Conservation (phyloP, 352 stramenopile genomes). For the Phytophthora brassicae region DNA sequence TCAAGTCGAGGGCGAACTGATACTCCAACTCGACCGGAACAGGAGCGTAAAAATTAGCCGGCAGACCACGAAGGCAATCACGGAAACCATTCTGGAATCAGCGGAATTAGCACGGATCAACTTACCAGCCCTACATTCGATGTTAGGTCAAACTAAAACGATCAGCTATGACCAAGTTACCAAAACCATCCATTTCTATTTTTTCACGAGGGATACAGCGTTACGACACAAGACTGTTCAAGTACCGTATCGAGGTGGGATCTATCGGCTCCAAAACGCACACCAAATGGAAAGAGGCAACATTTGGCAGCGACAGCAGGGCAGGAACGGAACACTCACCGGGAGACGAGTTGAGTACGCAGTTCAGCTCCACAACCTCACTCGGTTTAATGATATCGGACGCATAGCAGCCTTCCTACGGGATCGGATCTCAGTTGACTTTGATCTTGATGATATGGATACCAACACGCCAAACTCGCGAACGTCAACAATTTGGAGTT, state of each 20-base stretch:
- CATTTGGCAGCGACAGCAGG: background rate
- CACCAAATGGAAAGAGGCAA: background rate
- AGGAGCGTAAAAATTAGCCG: too few relatives aligned
- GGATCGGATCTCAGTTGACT: background rate
- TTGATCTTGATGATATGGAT: background rate
- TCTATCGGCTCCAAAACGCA: background rate
- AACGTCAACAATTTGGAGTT: too few relatives aligned
- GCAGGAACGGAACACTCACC: background rate
- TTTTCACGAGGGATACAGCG: background rate
- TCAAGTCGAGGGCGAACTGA: conserved; percentile 1
- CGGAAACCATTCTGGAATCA: too few relatives aligned
- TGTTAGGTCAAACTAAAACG: too few relatives aligned
- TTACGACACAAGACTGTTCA: background rate
- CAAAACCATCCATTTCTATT: too few relatives aligned
- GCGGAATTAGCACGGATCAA: too few relatives aligned
- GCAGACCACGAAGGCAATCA: too few relatives aligned
- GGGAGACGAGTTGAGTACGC: background rate
- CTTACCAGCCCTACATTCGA: too few relatives aligned
- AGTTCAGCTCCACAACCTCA: background rate
- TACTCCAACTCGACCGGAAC: background rate
- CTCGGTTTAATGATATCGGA: background rate
- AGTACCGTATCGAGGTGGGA: background rate
- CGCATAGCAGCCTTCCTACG: background rate
- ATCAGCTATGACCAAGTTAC: too few relatives aligned
- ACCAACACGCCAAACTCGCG: too few relatives aligned